phyloP scores from a whole-genome alignment of 805 yeast genomes.

The Monosporozyma siamensis region DNA sequence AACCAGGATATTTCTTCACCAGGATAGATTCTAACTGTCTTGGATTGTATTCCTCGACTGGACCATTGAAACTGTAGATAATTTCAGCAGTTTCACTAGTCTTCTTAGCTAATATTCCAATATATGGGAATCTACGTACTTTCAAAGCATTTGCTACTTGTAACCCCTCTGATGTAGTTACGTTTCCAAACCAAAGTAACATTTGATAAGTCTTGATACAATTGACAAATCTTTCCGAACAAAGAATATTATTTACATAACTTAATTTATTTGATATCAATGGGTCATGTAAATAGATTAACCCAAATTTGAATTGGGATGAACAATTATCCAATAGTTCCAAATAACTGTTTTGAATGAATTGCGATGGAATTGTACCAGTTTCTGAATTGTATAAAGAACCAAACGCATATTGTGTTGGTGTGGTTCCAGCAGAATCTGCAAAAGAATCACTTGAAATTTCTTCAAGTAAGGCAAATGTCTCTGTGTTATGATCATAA shows the following conservation, averaged over 20 bases:
- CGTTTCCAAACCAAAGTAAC: constrained; percentile 81
- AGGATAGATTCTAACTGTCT: constrained; percentile 15
- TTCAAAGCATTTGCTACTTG: constrained; percentile 71
- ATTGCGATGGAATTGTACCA: constrained; percentile 12
- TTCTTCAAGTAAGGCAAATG: constrained; percentile 11
- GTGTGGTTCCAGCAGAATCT: not conserved
- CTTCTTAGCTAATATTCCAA: constrained; percentile 67
- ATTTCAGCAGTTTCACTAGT: constrained; percentile 31
- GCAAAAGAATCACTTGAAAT: constrained; percentile 10
- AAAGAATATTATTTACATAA: constrained; percentile 47
- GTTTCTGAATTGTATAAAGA: constrained; percentile 21
- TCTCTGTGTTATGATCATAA: constrained; percentile 10
- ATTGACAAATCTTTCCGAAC: constrained; percentile 40
- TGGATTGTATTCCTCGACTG: constrained; percentile 11
- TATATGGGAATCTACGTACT: constrained; percentile 69
- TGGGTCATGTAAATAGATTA: constrained; percentile 65
- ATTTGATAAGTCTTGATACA: constrained; percentile 43
- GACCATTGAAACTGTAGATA: constrained; percentile 24
- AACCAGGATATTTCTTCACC: constrained; percentile 22
- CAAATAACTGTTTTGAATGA: constrained; percentile 63
- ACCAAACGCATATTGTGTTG: constrained; percentile 15
- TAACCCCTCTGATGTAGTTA: constrained; percentile 70
- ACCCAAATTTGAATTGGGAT: constrained; percentile 57
- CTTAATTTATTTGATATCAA: constrained; percentile 52
- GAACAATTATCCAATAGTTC: constrained; percentile 67